A percentile compares a stretch with the other conserved stretches of the same genome.
phyloP scores from a whole-genome alignment of 768 basidiomycete species.

The Pleurotus eryngii region DNA sequence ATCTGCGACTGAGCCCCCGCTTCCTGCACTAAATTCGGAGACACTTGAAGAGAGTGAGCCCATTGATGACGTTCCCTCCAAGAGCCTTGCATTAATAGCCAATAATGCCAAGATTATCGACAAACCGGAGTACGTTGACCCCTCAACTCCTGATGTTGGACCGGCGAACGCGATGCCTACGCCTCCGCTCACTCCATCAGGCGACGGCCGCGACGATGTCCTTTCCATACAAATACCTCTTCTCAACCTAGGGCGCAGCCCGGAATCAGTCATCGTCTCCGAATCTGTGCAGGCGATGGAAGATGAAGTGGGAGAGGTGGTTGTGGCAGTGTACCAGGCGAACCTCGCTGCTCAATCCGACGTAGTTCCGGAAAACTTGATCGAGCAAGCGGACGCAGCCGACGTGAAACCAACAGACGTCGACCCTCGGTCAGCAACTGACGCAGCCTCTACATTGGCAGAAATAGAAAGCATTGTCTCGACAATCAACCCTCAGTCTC shows the following conservation, averaged over 20 bases:
- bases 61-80: background rate
- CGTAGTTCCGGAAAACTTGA: too few species aligned
- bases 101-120: too few species aligned
- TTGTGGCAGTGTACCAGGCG: background rate
- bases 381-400: too few species aligned
- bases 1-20: background rate
- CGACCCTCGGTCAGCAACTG: background rate
- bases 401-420: background rate
- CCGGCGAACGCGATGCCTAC: background rate
- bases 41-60: background rate
- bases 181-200: background rate
- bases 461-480: slow-evolving; percentile 2
- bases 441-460: background rate
- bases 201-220: background rate
- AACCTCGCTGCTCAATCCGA: background rate
- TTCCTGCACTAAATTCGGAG: background rate
- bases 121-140: too few species aligned
- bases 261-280: background rate
- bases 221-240: background rate
- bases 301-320: slow-evolving; percentile 1
- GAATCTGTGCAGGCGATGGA: background rate
- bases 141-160: background rate
- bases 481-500: background rate
- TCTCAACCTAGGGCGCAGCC: background rate
- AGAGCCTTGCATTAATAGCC: too few species aligned